Conservation (phyloP, 2,329 filamentous ascomycete genomes). For the Trichoderma sp. region DNA sequence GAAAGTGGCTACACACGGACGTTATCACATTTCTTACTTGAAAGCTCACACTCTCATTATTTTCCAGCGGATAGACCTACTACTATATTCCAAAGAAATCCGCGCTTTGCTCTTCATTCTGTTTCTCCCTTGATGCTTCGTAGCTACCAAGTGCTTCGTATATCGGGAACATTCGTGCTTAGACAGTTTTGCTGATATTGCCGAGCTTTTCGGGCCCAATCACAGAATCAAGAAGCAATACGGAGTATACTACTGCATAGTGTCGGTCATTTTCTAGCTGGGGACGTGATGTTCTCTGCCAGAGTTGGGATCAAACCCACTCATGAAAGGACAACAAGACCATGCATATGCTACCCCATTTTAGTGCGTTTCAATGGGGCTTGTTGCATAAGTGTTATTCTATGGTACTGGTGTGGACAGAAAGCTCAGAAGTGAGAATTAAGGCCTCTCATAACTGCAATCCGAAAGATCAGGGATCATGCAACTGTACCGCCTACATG, state of each 20-base stretch:
- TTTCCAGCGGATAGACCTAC: not conserved
- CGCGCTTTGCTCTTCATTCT: not conserved
- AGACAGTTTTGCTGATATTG: not conserved
- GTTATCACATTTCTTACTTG: not conserved
- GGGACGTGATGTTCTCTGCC: not conserved
- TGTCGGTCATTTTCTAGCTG: not conserved
- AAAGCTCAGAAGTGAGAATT: too few species aligned
- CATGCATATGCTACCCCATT: not conserved
- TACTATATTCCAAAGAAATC: not conserved
- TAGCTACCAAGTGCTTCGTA: not conserved
- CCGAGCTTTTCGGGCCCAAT: not conserved
- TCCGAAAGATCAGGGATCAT: too few species aligned
- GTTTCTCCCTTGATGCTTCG: not conserved
- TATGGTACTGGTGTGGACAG: not conserved
- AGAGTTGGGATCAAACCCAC: not conserved
- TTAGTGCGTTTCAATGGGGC: not conserved
- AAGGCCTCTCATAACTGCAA: too few species aligned
- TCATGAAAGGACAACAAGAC: not conserved
- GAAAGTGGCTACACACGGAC: not conserved
- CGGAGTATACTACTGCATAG: too few species aligned
- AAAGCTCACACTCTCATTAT: not conserved
- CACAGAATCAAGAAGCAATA: not conserved
- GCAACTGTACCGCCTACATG: too few species aligned
- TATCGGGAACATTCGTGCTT: not conserved
- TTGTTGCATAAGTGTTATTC: not conserved